Evolutionary conservation across 257 asterid species (phyloP), one percentile per base, ranked within the genome.

Genomic region (Pogostemon cablin): DNA sequence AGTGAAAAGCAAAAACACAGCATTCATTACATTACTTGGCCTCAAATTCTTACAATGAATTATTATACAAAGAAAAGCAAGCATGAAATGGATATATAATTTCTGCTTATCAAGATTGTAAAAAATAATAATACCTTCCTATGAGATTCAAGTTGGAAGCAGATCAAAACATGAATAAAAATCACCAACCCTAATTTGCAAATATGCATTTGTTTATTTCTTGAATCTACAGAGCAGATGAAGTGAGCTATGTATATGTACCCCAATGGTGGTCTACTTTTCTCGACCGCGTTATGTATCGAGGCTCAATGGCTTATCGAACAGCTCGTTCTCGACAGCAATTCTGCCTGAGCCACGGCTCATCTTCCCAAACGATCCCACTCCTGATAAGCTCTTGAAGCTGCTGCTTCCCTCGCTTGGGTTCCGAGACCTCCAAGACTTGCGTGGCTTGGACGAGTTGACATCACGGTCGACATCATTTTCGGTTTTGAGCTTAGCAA

Each of bases 381-480:
- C 87, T 6, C 87, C 83, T 0, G 97, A 85, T 76, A 93, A 60
- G 66, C 97, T 77, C 84, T 93, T 93, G 76, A 93, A 86, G 71
- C 99, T 93, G 83, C 96, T 91, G 67, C 98, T 89, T 38, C 95
- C 98, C 87, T 86, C 99, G 7, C 90, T 86, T 35, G 80, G 65
- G 84, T 91, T 89, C 65, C 87, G 76, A 32, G 96, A 89, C 79
- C 84, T 82, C 86, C 86, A 79, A 5, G 96, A 77, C 72, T 87
- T 91, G 41, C 87, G 78, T 20, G 85, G 82, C 80, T 83, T 88
- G 3, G 93, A 75, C 68, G 81, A 72, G 83, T 76, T 76, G 62
- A 80, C 20, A 53, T 86, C 89, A 35, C 60, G 73, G 52, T 87
- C 90, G 10, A 17, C 66, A 3, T 78, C 81, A 10, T 79, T 77